These are phyloP conservation scores for Beauveria medogensis DNA, from an alignment of 2,329 filamentous ascomycete species.

Conservation along the genomic window DNA sequence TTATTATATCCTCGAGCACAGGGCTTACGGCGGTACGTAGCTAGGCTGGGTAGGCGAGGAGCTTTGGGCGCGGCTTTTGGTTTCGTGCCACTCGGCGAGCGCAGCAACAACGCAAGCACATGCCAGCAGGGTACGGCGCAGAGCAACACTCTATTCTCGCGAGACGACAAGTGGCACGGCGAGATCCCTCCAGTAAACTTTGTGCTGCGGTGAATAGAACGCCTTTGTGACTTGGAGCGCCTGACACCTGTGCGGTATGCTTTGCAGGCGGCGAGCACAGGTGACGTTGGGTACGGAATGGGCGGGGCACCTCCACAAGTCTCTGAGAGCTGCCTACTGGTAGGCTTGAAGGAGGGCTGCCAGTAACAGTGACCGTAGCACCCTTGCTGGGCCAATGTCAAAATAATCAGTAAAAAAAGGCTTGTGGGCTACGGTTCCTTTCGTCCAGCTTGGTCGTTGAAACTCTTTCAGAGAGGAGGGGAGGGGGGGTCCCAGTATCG, in stretches of 20 bases:
- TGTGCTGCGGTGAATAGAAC: neutral
- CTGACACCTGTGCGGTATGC: neutral
- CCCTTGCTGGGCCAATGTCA: too few relatives aligned
- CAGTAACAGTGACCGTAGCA: neutral
- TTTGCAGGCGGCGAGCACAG: neutral
- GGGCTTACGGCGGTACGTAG: neutral
- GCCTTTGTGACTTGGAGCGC: neutral
- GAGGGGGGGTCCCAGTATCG: neutral
- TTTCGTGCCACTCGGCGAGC: neutral
- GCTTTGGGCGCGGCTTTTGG: neutral
- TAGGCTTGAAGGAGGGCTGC: neutral
- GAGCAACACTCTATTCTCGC: neutral
- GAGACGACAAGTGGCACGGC: constrained; percentile 1
- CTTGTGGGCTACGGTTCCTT: neutral
- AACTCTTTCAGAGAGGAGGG: neutral
- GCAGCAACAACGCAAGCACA: neutral
- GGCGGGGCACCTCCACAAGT: neutral
- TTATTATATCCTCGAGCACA: constrained; percentile 2
- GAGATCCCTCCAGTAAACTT: neutral
- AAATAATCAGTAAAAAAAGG: too few relatives aligned
- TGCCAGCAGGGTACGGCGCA: neutral
- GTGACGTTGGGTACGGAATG: constrained; percentile 1
- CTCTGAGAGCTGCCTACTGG: neutral
- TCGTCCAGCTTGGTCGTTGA: neutral
- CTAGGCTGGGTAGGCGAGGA: neutral